phyloP scores from a whole-genome alignment of 2,329 filamentous ascomycete genomes.

The Pseudogymnoascus sp. region DNA sequence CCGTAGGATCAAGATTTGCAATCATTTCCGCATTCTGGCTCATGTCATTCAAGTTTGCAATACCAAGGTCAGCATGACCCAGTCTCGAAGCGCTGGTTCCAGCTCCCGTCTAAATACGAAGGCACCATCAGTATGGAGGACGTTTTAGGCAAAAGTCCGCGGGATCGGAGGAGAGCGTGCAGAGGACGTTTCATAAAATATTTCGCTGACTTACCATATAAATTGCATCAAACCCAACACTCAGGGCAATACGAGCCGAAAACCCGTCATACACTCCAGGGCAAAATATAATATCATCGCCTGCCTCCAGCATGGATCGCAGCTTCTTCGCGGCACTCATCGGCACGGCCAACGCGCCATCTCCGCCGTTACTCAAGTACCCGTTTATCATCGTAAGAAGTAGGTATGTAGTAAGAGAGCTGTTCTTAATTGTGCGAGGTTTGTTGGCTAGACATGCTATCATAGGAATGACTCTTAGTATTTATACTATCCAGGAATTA shows the following conservation, averaged over 20 bases:
- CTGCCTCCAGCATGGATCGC: too few species aligned
- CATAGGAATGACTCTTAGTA: too few species aligned
- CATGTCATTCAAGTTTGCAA: slow-evolving; percentile 46
- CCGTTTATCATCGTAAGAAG: too few species aligned
- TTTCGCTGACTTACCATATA: slow-evolving; percentile 50
- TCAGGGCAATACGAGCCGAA: slow-evolving; percentile 54
- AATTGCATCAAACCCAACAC: slow-evolving; percentile 53
- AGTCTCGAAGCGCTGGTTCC: slow-evolving; percentile 42
- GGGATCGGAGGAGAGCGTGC: neutral
- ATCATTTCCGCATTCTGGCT: slow-evolving; percentile 46
- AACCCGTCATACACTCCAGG: slow-evolving; percentile 65
- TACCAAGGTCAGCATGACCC: slow-evolving; percentile 42
- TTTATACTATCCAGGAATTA: too few species aligned
- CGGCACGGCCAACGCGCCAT: too few species aligned
- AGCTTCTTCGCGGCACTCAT: too few species aligned
- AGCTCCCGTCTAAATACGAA: slow-evolving; percentile 38
- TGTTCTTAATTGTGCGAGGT: too few species aligned
- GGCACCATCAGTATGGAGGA: too few species aligned
- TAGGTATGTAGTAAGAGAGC: too few species aligned
- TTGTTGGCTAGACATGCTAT: too few species aligned
- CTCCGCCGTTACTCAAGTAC: too few species aligned
- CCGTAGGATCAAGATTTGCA: slow-evolving; percentile 40
- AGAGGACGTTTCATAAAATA: slow-evolving; percentile 12
- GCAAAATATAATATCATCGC: slow-evolving; percentile 37
- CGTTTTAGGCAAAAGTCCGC: too few species aligned